phyloP scores from a whole-genome alignment of 805 yeast species.

The Soucietia sequanensis region DNA sequence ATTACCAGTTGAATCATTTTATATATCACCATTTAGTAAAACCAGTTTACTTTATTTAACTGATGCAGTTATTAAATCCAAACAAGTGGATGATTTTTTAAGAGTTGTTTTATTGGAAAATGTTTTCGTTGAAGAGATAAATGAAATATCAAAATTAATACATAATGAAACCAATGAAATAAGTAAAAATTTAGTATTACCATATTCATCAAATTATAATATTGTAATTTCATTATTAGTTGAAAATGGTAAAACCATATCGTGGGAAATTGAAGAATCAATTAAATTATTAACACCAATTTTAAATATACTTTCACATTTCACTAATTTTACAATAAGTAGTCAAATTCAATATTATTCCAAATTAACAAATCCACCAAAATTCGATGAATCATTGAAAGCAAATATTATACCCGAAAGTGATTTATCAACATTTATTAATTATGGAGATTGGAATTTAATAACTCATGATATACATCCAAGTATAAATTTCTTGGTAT shows the following conservation, averaged over 20 bases:
- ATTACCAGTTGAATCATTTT: conserved; percentile 7
- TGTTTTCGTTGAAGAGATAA: conserved; percentile 40
- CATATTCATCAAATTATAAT: conserved; percentile 67
- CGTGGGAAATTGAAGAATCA: conserved; percentile 71
- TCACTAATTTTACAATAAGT: conserved; percentile 73
- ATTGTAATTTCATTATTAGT: conserved; percentile 72
- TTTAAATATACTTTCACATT: conserved; percentile 47
- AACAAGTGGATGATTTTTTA: conserved; percentile 34
- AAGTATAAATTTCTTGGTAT: conserved; percentile 66
- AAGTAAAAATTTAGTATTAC: conserved; percentile 40
- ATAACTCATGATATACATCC: conserved; percentile 61
- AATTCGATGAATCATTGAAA: conserved; percentile 17
- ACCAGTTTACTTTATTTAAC: conserved; percentile 29
- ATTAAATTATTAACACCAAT: conserved; percentile 56
- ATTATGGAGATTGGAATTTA: conserved; percentile 81
- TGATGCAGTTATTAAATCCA: conserved; percentile 18
- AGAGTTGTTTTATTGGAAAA: conserved; percentile 34
- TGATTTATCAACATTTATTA: conserved; percentile 74
- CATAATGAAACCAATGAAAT: conserved; percentile 2
- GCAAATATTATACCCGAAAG: conserved; percentile 40
- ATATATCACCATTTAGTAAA: conserved; percentile 38
- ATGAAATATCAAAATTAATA: conserved; percentile 20
- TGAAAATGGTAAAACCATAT: conserved; percentile 64
- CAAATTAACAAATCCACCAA: conserved; percentile 26
- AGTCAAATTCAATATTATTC: conserved; percentile 77